Conservation (phyloP, 2,329 filamentous ascomycete genomes). For the Dothiorella sarmentorum region DNA sequence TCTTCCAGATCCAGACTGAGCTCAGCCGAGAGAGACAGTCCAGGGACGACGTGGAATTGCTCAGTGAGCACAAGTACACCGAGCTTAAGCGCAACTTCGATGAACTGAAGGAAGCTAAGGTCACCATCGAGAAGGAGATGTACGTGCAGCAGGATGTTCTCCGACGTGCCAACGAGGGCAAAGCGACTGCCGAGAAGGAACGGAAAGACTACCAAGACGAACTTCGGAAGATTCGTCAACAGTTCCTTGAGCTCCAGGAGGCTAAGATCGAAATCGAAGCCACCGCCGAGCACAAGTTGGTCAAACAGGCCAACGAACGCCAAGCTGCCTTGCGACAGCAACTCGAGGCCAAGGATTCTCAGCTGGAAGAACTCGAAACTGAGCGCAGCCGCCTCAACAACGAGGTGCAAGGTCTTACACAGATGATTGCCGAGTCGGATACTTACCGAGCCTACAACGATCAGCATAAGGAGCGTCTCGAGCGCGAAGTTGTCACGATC, state of each 20-base stretch:
- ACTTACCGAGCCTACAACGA: constrained; percentile 87
- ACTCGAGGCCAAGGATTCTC: constrained; percentile 72
- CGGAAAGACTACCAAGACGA: constrained; percentile 86
- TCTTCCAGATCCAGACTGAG: constrained; percentile 82
- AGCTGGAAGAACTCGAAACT: constrained; percentile 73
- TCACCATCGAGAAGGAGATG: constrained; percentile 95
- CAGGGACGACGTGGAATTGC: constrained; percentile 85
- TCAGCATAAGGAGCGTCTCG: constrained; percentile 88
- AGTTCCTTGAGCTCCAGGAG: constrained; percentile 82
- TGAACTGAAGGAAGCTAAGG: constrained; percentile 86
- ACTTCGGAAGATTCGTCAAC: constrained; percentile 74
- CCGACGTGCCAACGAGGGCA: constrained; percentile 77
- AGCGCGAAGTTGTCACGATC: constrained; percentile 85
- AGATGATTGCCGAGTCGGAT: constrained; percentile 83
- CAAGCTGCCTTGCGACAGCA: constrained; percentile 75
- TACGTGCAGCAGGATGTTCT: constrained; percentile 93
- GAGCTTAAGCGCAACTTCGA: constrained; percentile 82
- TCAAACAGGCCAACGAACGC: constrained; percentile 72
- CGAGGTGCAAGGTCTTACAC: constrained; percentile 81
- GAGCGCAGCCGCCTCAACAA: constrained; percentile 73
- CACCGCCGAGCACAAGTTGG: constrained; percentile 75
- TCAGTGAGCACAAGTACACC: constrained; percentile 83
- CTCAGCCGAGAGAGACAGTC: constrained; percentile 90
- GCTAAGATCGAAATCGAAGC: constrained; percentile 79
- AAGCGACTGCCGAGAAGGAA: constrained; percentile 75